Evolutionary conservation across 2,329 filamentous ascomycete species (phyloP).

Genomic region (Scortechinia acanthostroma): DNA sequence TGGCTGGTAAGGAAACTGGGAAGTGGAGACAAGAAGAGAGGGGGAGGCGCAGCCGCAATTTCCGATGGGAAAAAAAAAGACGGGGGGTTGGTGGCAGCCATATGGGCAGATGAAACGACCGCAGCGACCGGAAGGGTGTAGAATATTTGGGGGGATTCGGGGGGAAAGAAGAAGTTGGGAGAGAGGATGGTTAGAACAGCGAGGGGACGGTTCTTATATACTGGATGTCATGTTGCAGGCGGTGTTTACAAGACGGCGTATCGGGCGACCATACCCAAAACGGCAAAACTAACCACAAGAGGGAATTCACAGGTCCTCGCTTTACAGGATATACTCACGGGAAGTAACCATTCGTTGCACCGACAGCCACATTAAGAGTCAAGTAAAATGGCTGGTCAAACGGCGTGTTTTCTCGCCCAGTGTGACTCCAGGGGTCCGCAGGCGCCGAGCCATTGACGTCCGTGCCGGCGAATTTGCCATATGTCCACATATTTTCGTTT

Average conservation of each 20-base stretch:
- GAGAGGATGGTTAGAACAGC: neutral
- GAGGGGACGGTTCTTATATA: neutral
- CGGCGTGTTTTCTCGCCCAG: too few relatives aligned
- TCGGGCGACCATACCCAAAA: neutral
- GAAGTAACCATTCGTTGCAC: too few relatives aligned
- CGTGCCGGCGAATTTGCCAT: too few relatives aligned
- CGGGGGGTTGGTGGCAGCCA: neutral
- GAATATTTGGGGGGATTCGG: neutral
- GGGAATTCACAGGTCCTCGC: neutral
- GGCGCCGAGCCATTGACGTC: too few relatives aligned
- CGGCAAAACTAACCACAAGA: neutral
- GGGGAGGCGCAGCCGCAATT: neutral
- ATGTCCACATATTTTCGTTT: too few relatives aligned
- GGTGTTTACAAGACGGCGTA: neutral
- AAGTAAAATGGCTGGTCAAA: too few relatives aligned
- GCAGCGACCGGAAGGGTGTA: neutral
- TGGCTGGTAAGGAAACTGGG: neutral
- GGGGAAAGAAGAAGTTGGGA: neutral
- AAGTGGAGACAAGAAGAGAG: constrained; percentile 1
- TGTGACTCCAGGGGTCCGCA: too few relatives aligned
- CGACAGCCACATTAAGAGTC: too few relatives aligned
- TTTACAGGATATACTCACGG: neutral
- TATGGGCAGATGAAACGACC: neutral
- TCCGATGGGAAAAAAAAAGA: neutral
- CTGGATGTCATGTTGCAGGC: neutral